Evolutionary conservation across 2,329 filamentous ascomycete genomes (phyloP).

Genomic region (Truncatella angustata): DNA sequence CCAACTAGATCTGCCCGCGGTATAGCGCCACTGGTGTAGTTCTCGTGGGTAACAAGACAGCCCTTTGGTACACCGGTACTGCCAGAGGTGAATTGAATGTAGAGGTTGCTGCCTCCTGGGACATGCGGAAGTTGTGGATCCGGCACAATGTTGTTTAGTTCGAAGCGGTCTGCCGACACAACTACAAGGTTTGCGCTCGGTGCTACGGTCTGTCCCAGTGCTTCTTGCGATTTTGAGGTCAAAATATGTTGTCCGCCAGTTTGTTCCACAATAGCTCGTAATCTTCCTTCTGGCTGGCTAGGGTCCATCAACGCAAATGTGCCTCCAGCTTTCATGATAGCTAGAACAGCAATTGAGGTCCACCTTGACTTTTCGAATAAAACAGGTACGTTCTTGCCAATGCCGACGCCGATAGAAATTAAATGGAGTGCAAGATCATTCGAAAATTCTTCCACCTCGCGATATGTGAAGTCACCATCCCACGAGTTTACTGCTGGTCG

Average conservation of each 20-base stretch:
- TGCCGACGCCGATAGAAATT: constrained; percentile 30
- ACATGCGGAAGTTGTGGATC: constrained; percentile 31
- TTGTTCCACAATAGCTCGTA: constrained; percentile 44
- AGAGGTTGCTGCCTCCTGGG: constrained; percentile 42
- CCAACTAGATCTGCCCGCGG: constrained; percentile 41
- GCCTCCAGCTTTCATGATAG: constrained; percentile 47
- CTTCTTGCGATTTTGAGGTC: constrained; percentile 37
- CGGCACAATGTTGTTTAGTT: constrained; percentile 16
- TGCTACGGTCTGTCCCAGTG: constrained; percentile 36
- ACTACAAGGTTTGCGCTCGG: constrained; percentile 30
- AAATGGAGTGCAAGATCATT: constrained; percentile 40
- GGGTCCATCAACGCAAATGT: constrained; percentile 47
- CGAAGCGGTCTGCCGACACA: constrained; percentile 27
- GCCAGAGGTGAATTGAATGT: constrained; percentile 64
- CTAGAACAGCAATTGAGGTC: constrained; percentile 43
- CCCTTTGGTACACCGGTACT: constrained; percentile 65
- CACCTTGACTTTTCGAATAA: constrained; percentile 50
- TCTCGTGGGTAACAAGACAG: constrained; percentile 50
- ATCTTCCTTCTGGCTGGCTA: constrained; percentile 42
- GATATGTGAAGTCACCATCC: constrained; percentile 48
- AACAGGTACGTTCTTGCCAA: constrained; percentile 45
- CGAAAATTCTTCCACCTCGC: constrained; percentile 41
- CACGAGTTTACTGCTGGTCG: constrained; percentile 46
- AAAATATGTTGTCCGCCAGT: constrained; percentile 37
- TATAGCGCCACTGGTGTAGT: constrained; percentile 44